Percentiles rank a stretch among this genome's conserved stretches.
phyloP scores from a whole-genome alignment of 768 basidiomycete genomes.

The Russula compacta region DNA sequence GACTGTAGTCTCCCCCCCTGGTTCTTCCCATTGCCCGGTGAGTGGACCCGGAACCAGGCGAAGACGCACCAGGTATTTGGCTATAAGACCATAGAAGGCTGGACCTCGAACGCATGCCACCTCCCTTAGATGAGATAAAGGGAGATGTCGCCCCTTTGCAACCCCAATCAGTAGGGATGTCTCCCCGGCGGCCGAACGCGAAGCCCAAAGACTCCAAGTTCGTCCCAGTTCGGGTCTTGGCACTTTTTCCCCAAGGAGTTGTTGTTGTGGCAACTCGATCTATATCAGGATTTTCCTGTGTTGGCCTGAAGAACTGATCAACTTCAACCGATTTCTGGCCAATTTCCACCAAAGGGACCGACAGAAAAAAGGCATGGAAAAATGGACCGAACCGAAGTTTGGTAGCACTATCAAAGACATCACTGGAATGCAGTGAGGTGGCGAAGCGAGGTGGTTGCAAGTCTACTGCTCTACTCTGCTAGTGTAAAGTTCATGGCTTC shows the following conservation, averaged over 20 bases:
- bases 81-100: conserved; percentile 28
- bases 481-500: conserved; percentile 29
- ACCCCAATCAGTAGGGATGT: conserved; percentile 16
- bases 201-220: background rate
- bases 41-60: conserved; percentile 59
- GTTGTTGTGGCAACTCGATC: too few relatives aligned
- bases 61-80: conserved; percentile 55
- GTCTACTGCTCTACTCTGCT: conserved; percentile 45
- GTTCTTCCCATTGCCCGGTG: background rate
- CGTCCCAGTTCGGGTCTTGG: too few relatives aligned
- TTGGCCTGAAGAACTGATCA: too few relatives aligned
- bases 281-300: too few relatives aligned
- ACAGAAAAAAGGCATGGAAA: too few relatives aligned
- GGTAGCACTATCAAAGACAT: too few relatives aligned
- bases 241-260: too few relatives aligned
- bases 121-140: conserved; percentile 40
- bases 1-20: too few relatives aligned
- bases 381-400: too few relatives aligned
- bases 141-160: conserved; percentile 55
- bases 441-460: conserved; percentile 48
- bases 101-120: conserved; percentile 30
- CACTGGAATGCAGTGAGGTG: conserved; percentile 29
- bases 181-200: background rate
- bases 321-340: too few relatives aligned
- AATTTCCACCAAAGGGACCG: too few relatives aligned